phyloP scores from a whole-genome alignment of 805 yeast genomes.

The Starmerella khaoyaiensis region DNA sequence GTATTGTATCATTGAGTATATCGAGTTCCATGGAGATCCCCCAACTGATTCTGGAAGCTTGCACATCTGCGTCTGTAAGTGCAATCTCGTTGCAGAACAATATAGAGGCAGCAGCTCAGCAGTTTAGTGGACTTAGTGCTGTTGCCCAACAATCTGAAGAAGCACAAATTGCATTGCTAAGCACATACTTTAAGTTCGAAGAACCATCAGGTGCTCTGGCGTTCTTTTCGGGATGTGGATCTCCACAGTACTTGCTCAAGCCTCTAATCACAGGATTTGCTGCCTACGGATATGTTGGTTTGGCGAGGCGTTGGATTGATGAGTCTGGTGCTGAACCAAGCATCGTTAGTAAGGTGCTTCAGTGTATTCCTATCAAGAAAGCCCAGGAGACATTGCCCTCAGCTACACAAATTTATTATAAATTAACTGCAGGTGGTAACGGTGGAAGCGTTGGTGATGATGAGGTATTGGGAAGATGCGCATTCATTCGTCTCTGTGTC shows the following conservation, averaged over 20 bases:
- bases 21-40: slow-evolving; percentile 8
- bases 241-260: slow-evolving; percentile 10
- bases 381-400: slow-evolving; percentile 14
- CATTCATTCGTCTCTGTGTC: slow-evolving; percentile 20
- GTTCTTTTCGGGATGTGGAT: slow-evolving; percentile 14
- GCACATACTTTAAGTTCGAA: slow-evolving; percentile 4
- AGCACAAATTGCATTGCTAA: slow-evolving; percentile 12
- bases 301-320: slow-evolving; percentile 15
- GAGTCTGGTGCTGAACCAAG: not conserved
- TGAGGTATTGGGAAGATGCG: slow-evolving; percentile 22
- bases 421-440: slow-evolving; percentile 4
- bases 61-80: not conserved
- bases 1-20: slow-evolving; percentile 12
- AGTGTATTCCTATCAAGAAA: slow-evolving; percentile 1
- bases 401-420: slow-evolving; percentile 14
- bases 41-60: not conserved
- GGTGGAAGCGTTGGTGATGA: not conserved
- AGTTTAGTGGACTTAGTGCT: slow-evolving; percentile 6
- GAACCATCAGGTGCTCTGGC: slow-evolving; percentile 15
- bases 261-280: slow-evolving; percentile 16
- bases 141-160: slow-evolving; percentile 6
- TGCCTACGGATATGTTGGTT: slow-evolving; percentile 8
- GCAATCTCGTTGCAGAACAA: slow-evolving; percentile 5
- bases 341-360: slow-evolving; percentile 3
- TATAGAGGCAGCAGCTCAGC: slow-evolving; percentile 7